Percentiles rank a stretch among this genome's conserved stretches.
Conservation (phyloP, 2,329 filamentous ascomycete genomes). For the Aspergillus terreus region DNA sequence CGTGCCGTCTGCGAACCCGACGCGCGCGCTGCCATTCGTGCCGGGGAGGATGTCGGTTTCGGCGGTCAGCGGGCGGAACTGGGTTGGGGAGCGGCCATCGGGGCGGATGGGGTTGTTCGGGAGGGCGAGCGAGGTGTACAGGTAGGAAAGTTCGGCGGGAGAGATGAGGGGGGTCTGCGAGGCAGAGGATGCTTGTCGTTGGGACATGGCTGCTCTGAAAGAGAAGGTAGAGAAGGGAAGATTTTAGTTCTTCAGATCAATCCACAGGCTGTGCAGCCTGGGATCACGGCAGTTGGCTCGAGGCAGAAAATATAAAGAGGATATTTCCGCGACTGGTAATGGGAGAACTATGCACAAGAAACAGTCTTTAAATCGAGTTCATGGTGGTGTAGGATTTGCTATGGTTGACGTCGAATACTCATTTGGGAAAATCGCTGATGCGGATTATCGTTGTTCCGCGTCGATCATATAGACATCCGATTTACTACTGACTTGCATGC, state of each 20-base stretch:
- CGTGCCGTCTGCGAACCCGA: constrained; percentile 92
- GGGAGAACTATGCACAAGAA: neutral
- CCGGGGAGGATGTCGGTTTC: constrained; percentile 87
- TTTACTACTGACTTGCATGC: too few species aligned
- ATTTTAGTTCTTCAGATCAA: neutral
- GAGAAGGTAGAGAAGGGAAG: neutral
- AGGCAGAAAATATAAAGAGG: too few species aligned
- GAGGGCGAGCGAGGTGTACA: constrained; percentile 80
- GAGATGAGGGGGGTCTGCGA: constrained; percentile 65
- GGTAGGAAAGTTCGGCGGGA: constrained; percentile 92
- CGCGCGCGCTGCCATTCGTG: constrained; percentile 86
- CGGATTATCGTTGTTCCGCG: constrained; percentile 27
- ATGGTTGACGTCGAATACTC: neutral
- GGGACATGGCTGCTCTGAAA: constrained; percentile 48
- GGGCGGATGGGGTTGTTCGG: constrained; percentile 74
- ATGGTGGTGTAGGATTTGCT: neutral
- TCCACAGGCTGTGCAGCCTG: neutral
- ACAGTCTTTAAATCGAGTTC: neutral
- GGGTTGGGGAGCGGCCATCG: constrained; percentile 74
- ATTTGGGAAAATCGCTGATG: constrained; percentile 28
- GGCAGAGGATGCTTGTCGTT: constrained; percentile 55
- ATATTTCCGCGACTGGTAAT: neutral
- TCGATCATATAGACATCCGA: neutral
- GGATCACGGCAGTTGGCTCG: neutral
- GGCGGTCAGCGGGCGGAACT: constrained; percentile 86